Evolutionary conservation across 2,329 filamentous ascomycete species (phyloP), one percentile per base, ranked within the genome.

Genomic region (Paraconiothyrium brasiliense): DNA sequence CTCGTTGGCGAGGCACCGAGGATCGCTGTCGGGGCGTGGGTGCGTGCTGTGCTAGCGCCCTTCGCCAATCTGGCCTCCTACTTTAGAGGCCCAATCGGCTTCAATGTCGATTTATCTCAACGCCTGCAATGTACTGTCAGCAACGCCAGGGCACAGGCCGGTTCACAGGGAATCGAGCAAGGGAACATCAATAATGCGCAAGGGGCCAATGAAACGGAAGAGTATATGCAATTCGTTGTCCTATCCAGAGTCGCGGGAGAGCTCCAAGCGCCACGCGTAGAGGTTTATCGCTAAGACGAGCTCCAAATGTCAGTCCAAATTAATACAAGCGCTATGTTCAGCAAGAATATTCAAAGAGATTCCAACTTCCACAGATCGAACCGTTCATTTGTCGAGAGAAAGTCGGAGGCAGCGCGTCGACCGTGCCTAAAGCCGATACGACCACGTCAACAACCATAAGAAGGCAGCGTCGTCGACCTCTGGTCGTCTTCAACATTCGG

Each of bases 251-350:
- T 16, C 13, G n/a, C 16, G 39, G 4, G 27, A 30, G 9, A n/a
- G 14, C 14, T 41, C 16, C 39, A n/a, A 41, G 10, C 37, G 37
- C 16, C 16, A 22, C n/a, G 20, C n/a, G 14, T n/a, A 52, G 20
- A 30, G 27, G 27, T 30, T 10, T 16, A 30, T 50, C 27, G 39
- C 39, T 41, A 50, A 27, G 16, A 34, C 47, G 30, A 50, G 16
- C 14, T 41, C 39, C 1, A 20, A 16, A 41, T 20, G 39, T 41
- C 47, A 7, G 9, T n/a, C 30, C 27, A 34, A 50, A 35, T 34
- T 35, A 50, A 35, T 50, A 34, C 8, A 34, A 54, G 35, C 13
- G 34, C 50, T 54, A 43, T 54, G n/a, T 54, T 22, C 52, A 22
- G 39, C 39, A 34, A 22, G 39, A 34, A 34, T 34, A 44, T 35